Evolutionary conservation across 2,329 filamentous ascomycete genomes (phyloP).

Genomic region (Sordariomycetes sp.): DNA sequence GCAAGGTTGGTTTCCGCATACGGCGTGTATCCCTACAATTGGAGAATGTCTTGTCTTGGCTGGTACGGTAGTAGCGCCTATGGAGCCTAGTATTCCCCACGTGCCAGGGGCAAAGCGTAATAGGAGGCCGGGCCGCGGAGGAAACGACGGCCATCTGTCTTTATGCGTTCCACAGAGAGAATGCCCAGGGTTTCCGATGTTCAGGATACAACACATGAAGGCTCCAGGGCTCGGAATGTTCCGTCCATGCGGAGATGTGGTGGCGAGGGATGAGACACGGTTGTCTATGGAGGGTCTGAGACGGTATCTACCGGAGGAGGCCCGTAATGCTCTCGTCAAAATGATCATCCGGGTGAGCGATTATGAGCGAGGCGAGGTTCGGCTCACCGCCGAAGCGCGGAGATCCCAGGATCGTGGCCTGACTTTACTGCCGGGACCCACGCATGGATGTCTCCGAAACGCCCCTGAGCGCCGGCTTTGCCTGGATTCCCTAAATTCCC

Average conservation of each 20-base stretch:
- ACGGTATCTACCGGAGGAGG: not conserved
- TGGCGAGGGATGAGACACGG: not conserved
- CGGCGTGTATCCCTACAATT: not conserved
- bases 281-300: not conserved
- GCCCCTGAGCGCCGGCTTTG: no score
- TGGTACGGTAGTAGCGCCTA: not conserved
- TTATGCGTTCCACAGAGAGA: no score
- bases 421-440: not conserved
- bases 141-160: no score
- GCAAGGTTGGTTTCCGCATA: not conserved
- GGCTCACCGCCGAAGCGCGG: not conserved
- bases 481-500: no score
- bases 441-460: not conserved
- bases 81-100: not conserved
- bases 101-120: not conserved
- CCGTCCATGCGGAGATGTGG: no score
- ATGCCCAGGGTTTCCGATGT: no score
- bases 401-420: not conserved
- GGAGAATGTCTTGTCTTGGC: not conserved
- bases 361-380: not conserved
- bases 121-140: no score
- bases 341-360: not conserved
- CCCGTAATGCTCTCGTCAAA: not conserved
- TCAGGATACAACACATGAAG: no score
- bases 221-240: no score